Percentiles rank a stretch among this genome's conserved stretches.
Conservation (phyloP, 2,329 filamentous ascomycete species). For the Gnomoniopsis smithogilvyi region DNA sequence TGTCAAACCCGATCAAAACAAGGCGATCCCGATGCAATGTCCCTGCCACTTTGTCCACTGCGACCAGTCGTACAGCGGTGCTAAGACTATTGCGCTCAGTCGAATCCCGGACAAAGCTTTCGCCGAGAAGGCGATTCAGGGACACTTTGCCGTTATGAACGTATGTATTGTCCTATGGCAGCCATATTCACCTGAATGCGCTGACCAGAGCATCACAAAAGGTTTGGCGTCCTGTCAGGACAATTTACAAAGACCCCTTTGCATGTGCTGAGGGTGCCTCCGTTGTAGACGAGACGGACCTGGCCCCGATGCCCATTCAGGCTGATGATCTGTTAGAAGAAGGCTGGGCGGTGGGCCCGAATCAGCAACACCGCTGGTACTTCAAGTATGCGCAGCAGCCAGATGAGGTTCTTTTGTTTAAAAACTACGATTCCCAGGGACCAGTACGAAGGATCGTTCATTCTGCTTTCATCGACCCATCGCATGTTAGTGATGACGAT, state of each 20-base stretch:
- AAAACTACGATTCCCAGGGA: conserved; percentile 46
- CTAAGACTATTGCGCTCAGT: no score
- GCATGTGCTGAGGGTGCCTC: conserved; percentile 35
- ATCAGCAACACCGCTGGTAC: conserved; percentile 43
- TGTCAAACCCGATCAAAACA: no score
- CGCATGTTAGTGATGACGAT: background rate
- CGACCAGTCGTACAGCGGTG: no score
- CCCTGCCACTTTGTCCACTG: no score
- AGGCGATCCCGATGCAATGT: no score
- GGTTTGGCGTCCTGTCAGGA: conserved; percentile 46
- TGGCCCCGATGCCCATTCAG: conserved; percentile 34
- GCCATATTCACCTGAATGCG: no score
- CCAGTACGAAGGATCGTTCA: background rate
- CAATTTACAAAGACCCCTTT: conserved; percentile 40
- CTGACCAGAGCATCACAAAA: conserved; percentile 12
- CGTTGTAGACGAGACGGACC: conserved; percentile 33
- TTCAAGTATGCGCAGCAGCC: conserved; percentile 48
- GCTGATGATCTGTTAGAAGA: conserved; percentile 24
- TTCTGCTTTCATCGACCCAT: background rate
- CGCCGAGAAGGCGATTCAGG: no score
- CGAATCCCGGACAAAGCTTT: no score
- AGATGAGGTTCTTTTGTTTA: conserved; percentile 52
- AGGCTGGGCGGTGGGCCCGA: conserved; percentile 29
- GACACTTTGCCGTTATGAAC: no score
- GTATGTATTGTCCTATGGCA: no score